Base-by-base conservation (phyloP, 306 rosid genomes). In the Cucumis cinereus region DNA sequence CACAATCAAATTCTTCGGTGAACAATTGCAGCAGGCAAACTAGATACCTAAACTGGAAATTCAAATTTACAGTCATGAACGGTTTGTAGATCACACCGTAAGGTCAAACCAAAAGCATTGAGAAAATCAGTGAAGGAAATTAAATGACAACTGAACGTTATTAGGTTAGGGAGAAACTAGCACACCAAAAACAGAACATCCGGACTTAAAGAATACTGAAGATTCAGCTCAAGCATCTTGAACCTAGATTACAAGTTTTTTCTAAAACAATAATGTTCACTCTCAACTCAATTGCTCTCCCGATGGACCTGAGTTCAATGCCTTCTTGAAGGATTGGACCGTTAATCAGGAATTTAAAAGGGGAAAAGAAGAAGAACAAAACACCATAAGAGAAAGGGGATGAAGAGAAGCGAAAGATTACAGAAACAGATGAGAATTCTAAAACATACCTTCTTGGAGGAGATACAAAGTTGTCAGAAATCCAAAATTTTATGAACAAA, bases 371-470 rank as follows among this genome's bases (percentile, higher is more conserved):
- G n/a, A 20, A 67, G 14, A 70, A 23, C 4, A 47, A 59, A 22
- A 11, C 26, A 60, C 61, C 20, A 35, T 20, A 47, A 69, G n/a
- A 50, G 14, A 61, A 76, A 47, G 33, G 52, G 56, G 77, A 73
- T 73, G 66, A 73, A 60, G 72, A 77, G 71, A 38, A 24, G 71
- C 41, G 59, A 81, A 77, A 45, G 41, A 15, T 15, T 16, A 28
- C 45, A 53, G 75, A 77, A 38, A 24, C 19, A 58, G n/a, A 41
- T 79, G 77, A 63, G 9, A 55, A 76, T 75, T 61, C 19, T 60
- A 57, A 60, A 24, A 56, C 77, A 61, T 86, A 88, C 93, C 93
- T 88, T 84, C 79, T 49, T 74, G 22, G 62, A 75, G 59, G 79
- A 83, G 75, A 63, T 70, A 50, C 76, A 49, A 69, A 55, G 70